Evolutionary conservation across 306 rosid genomes (phyloP).

Genomic region (Sophora flavescens): DNA sequence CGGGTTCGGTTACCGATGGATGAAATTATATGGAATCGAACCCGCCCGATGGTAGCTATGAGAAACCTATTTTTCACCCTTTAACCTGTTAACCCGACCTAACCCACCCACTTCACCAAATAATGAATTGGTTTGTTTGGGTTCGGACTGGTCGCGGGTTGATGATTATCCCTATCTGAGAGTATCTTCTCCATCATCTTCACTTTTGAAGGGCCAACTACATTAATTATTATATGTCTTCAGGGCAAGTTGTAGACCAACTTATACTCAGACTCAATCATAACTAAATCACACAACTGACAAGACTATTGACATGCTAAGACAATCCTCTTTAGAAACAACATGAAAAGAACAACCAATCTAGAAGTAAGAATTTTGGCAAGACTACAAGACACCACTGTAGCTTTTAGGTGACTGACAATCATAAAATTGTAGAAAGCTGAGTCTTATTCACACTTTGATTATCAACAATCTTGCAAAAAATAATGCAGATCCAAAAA

Average conservation of each 20-base stretch:
- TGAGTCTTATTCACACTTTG: not conserved
- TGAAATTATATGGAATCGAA: no score
- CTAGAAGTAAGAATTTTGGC: not conserved
- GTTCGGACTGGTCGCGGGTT: no score
- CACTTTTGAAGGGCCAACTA: not conserved
- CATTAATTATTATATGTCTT: not conserved
- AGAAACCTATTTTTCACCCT: no score
- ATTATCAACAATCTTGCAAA: not conserved
- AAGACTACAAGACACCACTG: not conserved
- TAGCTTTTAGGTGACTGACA: not conserved
- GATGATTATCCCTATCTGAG: no score
- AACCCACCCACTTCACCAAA: no score
- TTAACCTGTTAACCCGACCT: no score
- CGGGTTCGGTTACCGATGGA: no score
- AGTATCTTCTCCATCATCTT: no score
- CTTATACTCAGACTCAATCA: not conserved
- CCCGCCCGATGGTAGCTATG: no score
- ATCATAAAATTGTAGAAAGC: not conserved
- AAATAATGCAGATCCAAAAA: not conserved
- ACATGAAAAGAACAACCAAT: not conserved
- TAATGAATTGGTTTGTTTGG: no score
- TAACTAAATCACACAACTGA: not conserved
- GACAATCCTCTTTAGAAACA: constrained; percentile 15
- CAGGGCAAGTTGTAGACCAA: not conserved
- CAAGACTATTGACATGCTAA: not conserved